These are phyloP conservation scores for Fraxinus platypoda DNA, from an alignment of 305 asterid species.

Conservation along the genomic window DNA sequence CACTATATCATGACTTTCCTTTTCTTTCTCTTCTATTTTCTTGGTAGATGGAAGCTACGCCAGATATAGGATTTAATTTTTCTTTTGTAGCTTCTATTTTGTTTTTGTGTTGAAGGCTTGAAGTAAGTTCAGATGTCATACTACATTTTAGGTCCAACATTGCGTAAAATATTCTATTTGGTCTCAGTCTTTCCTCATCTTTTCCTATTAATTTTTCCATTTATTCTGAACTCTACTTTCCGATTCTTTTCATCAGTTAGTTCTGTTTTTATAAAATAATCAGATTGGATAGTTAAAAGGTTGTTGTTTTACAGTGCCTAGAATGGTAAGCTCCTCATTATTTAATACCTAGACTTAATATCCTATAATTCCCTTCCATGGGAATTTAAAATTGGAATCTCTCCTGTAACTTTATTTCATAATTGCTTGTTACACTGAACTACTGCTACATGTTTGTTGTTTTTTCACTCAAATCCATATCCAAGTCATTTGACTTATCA, in stretches of 20 bases:
- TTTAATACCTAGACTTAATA: neutral
- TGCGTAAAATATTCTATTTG: neutral
- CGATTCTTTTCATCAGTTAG: neutral
- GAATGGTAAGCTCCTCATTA: neutral
- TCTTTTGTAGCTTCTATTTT: neutral
- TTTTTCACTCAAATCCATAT: neutral
- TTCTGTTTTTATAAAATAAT: neutral
- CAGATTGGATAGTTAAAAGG: neutral
- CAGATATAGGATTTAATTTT: neutral
- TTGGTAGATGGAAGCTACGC: neutral
- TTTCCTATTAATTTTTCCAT: neutral
- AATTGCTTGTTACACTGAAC: neutral
- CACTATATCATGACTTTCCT: neutral
- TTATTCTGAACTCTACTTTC: neutral
- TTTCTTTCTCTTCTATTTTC: neutral
- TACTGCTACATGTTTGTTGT: neutral
- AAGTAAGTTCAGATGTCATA: neutral
- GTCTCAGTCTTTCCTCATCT: neutral
- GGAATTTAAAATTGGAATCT: constrained; percentile 4
- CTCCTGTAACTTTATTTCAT: neutral
- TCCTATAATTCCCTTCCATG: neutral
- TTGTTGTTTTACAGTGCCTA: neutral
- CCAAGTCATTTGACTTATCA: neutral
- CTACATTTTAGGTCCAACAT: neutral
- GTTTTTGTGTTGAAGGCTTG: neutral